Conservation (phyloP, 176 grass and related monocot species). For the Dendrocalamus sinicus region DNA sequence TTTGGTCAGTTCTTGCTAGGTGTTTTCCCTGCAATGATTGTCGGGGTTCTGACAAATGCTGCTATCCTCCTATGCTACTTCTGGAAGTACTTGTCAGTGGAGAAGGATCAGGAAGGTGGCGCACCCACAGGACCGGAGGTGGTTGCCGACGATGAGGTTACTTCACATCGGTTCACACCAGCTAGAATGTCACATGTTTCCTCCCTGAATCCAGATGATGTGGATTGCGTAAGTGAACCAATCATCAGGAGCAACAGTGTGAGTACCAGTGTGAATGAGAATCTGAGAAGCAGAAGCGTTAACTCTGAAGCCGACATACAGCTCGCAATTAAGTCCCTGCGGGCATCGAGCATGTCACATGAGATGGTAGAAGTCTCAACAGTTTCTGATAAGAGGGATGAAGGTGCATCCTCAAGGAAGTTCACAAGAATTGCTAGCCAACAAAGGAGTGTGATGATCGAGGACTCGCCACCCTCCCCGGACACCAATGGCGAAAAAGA, state of each 20-base stretch:
- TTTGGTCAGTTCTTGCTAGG: slow-evolving; percentile 68
- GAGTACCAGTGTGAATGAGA: slow-evolving; percentile 22
- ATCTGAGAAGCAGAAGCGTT: slow-evolving; percentile 58
- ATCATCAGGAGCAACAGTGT: slow-evolving; percentile 56
- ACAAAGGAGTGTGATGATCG: slow-evolving; percentile 55
- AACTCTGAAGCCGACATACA: slow-evolving; percentile 61
- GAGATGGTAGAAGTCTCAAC: slow-evolving; percentile 60
- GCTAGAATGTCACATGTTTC: slow-evolving; percentile 87
- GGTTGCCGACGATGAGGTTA: slow-evolving; percentile 60
- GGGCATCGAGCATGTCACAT: slow-evolving; percentile 57
- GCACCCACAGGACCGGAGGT: slow-evolving; percentile 37
- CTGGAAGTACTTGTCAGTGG: slow-evolving; percentile 60
- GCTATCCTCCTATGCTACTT: slow-evolving; percentile 76
- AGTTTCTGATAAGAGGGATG: slow-evolving; percentile 35
- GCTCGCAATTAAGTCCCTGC: slow-evolving; percentile 55
- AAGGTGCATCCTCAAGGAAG: slow-evolving; percentile 48
- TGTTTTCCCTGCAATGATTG: slow-evolving; percentile 66
- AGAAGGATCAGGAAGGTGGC: slow-evolving; percentile 59
- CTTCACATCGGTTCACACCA: slow-evolving; percentile 81
- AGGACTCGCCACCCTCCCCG: slow-evolving; percentile 48
- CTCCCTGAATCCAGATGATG: slow-evolving; percentile 56
- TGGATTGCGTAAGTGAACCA: slow-evolving; percentile 57
- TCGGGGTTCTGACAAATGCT: slow-evolving; percentile 63
- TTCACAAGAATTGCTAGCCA: slow-evolving; percentile 58
- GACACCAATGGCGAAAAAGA: slow-evolving; percentile 42